Percentiles rank a stretch among this genome's conserved stretches.
Conservation (phyloP, 139 green algal genomes). For the Coccomyxa sp. region DNA sequence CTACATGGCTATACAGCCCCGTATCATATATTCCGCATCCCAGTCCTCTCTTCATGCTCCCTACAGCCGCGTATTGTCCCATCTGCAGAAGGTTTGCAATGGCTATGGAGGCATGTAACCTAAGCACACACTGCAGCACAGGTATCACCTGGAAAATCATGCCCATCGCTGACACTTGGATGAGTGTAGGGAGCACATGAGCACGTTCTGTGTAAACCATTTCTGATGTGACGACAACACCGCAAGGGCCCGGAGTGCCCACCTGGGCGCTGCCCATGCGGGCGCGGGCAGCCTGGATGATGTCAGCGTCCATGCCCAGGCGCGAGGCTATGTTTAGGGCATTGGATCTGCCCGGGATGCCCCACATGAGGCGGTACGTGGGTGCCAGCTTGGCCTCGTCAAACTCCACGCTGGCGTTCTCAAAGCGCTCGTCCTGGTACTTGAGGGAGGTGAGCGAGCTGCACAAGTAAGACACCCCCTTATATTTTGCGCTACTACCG, state of each 20-base stretch:
- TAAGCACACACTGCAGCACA: background rate
- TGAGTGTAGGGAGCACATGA: no score
- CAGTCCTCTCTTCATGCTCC: background rate
- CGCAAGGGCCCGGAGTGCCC: no score
- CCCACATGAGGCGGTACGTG: conserved; percentile 86
- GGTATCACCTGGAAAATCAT: background rate
- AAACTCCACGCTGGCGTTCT: conserved; percentile 90
- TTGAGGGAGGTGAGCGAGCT: conserved; percentile 69
- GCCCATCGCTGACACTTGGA: background rate
- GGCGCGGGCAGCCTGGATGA: conserved; percentile 59
- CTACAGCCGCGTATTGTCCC: background rate
- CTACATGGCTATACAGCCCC: background rate
- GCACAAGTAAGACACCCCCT: background rate
- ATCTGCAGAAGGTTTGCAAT: background rate
- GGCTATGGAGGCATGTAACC: background rate
- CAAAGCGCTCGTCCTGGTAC: conserved; percentile 76
- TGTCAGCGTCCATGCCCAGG: conserved; percentile 55
- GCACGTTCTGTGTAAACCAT: no score
- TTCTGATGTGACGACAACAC: no score
- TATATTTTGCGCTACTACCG: background rate
- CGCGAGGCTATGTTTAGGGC: conserved; percentile 77
- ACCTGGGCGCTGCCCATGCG: conserved; percentile 41
- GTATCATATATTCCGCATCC: background rate
- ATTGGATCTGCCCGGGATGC: conserved; percentile 75
- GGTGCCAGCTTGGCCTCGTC: conserved; percentile 69